Evolutionary conservation across 371 early-diverging fungal species (phyloP).

Genomic region (Mucor saturninus): DNA sequence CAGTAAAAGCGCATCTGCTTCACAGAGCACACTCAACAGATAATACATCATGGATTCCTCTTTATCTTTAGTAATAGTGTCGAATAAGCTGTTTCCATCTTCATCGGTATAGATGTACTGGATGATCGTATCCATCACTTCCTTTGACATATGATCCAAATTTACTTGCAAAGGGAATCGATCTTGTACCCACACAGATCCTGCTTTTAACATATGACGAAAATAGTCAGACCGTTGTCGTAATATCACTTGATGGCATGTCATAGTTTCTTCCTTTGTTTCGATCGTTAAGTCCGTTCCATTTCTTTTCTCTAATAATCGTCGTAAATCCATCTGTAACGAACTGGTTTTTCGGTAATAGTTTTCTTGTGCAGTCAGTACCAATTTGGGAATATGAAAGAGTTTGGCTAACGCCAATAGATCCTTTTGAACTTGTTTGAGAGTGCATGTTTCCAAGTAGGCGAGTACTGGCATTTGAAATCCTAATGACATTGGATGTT

Average conservation of each 20-base stretch:
- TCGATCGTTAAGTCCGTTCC: constrained; percentile 47
- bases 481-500: constrained; percentile 40
- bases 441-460: not conserved
- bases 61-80: constrained; percentile 39
- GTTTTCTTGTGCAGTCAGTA: constrained; percentile 26
- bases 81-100: constrained; percentile 46
- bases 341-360: constrained; percentile 16
- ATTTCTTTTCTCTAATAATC: constrained; percentile 12
- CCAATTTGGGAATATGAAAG: constrained; percentile 34
- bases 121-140: constrained; percentile 54
- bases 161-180: constrained; percentile 42
- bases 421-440: constrained; percentile 33
- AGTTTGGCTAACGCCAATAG: constrained; percentile 31
- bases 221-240: constrained; percentile 73
- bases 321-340: constrained; percentile 14
- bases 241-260: constrained; percentile 64
- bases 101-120: constrained; percentile 59
- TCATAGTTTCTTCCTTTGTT: constrained; percentile 22
- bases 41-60: constrained; percentile 56
- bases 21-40: constrained; percentile 59
- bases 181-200: constrained; percentile 56
- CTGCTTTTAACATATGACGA: constrained; percentile 55
- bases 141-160: constrained; percentile 52
- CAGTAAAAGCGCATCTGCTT: constrained; percentile 70
- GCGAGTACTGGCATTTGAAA: constrained; percentile 28